Evolutionary conservation across 805 yeast species (phyloP), one percentile per base, ranked within the genome.

Genomic region (Nakazawaea wickerhamii): DNA sequence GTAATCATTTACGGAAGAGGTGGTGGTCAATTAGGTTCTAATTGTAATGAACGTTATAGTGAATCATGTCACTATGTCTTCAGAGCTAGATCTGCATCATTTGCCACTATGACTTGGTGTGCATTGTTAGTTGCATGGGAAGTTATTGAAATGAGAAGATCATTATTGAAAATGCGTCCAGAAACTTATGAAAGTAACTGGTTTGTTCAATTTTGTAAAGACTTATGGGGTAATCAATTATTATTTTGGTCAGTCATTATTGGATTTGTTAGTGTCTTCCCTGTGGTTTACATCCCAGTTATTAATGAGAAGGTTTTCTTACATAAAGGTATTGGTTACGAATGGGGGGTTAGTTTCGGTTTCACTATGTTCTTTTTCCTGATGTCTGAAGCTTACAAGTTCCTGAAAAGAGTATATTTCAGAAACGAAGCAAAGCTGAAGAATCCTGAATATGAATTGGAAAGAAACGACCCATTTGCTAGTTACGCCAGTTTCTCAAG

Each of bases 251-350:
- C 95, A 1, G 75, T 87, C 36, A 57, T 82, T 27, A 65, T 75
- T 40, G 96, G 93, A 2, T 75, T 83, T 48, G 60, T 73, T 11
- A 71, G 87, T 2, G 80, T 84, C 4, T 81, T 87, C 73, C 95
- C 95, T 33, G 83, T 85, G 15, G 77, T 86, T 30, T 86, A 86
- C 61, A 87, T 87, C 49, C 95, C 96, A 5, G 95, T 84, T n/a
- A 85, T 87, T 56, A 87, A 87, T 60, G 64, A 70, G 35, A 72
- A 74, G 48, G 95, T 87, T 7, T 87, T 87, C 58, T 66, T 81
- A 52, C 95, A 87, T 60, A 67, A 60, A 23, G 77, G 80, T 6
- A 84, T 86, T 49, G 73, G 80, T 8, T 79, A 77, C 63, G 95
- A 86, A 65, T 87, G 95, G 95, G 91, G 85, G 13, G 61, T 85